Evolutionary conservation across 331 rosid species (phyloP).

Genomic region (Malus hybrid): DNA sequence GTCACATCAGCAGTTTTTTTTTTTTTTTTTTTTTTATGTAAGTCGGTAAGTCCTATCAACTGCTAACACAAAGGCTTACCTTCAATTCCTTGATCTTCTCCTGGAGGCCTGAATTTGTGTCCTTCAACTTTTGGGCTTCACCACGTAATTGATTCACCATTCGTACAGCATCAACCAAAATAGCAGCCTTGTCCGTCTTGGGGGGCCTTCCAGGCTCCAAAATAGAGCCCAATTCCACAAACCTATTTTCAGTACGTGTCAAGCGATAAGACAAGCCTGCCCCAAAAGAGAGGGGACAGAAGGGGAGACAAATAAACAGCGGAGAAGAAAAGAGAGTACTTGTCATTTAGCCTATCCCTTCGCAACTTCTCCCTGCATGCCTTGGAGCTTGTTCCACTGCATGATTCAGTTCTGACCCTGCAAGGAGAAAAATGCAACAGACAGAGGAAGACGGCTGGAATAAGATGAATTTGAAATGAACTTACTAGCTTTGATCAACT

Average conservation of each 20-base stretch:
- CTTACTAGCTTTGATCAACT: background rate
- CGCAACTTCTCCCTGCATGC: constrained; percentile 96
- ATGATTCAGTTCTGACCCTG: constrained; percentile 74
- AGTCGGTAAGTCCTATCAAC: background rate
- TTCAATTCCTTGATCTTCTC: constrained; percentile 93
- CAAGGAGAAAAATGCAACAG: constrained; percentile 17
- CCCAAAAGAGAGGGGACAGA: background rate
- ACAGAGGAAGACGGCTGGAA: background rate
- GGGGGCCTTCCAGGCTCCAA: constrained; percentile 97
- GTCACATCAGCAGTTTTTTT: background rate
- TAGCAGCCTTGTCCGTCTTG: constrained; percentile 87
- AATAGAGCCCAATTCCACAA: constrained; percentile 83
- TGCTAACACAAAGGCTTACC: constrained; percentile 27
- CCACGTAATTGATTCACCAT: constrained; percentile 80
- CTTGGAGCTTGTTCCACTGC: constrained; percentile 69
- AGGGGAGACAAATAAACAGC: background rate
- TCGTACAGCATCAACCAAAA: constrained; percentile 72
- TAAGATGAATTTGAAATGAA: background rate
- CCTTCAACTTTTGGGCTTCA: constrained; percentile 83
- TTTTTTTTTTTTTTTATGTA: background rate
- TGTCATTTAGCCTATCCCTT: constrained; percentile 94
- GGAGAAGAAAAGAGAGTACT: constrained; percentile 31
- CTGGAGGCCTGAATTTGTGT: constrained; percentile 61
- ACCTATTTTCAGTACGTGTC: constrained; percentile 38
- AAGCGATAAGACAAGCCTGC: constrained; percentile 16